phyloP scores from a whole-genome alignment of 805 yeast species.

The Clavispora santaluciae region DNA sequence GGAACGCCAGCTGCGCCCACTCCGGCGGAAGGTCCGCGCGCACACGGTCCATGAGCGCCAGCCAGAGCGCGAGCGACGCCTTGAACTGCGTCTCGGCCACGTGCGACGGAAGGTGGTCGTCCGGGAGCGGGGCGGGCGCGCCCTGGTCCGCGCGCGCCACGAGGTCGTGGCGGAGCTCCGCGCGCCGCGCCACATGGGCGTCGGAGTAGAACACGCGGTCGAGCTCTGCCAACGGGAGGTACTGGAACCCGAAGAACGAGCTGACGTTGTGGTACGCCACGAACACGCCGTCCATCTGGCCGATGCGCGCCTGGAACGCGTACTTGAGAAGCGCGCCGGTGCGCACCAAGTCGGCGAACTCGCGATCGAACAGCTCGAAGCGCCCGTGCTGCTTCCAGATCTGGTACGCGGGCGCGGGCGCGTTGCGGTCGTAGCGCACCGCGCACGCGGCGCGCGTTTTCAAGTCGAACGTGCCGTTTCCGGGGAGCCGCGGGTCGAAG shows the following conservation, averaged over 20 bases:
- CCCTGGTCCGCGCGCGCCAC: background rate
- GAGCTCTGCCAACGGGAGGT: constrained; percentile 67
- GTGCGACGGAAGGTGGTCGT: constrained; percentile 8
- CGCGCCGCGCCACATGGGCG: background rate
- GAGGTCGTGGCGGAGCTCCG: background rate
- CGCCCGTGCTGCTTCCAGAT: constrained; percentile 57
- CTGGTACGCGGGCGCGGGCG: constrained; percentile 60
- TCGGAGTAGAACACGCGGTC: constrained; percentile 43
- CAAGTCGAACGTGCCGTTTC: constrained; percentile 86
- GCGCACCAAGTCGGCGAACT: constrained; percentile 66
- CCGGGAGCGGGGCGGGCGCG: constrained; percentile 1
- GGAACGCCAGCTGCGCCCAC: constrained; percentile 18
- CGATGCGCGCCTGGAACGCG: constrained; percentile 86
- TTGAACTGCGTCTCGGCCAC: constrained; percentile 18
- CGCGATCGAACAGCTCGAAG: constrained; percentile 80
- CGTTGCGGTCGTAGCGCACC: constrained; percentile 70
- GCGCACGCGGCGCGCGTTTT: constrained; percentile 91
- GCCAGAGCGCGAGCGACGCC: constrained; percentile 20
- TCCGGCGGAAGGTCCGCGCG: constrained; percentile 21
- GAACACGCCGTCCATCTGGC: constrained; percentile 95
- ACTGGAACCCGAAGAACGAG: constrained; percentile 84
- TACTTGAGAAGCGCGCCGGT: constrained; percentile 76
- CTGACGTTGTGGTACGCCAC: constrained; percentile 85
- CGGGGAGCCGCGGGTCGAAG: constrained; percentile 69
- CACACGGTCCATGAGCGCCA: constrained; percentile 24